Conservation (phyloP, 2,329 filamentous ascomycete species). For the Verticillium nonalfalfae region DNA sequence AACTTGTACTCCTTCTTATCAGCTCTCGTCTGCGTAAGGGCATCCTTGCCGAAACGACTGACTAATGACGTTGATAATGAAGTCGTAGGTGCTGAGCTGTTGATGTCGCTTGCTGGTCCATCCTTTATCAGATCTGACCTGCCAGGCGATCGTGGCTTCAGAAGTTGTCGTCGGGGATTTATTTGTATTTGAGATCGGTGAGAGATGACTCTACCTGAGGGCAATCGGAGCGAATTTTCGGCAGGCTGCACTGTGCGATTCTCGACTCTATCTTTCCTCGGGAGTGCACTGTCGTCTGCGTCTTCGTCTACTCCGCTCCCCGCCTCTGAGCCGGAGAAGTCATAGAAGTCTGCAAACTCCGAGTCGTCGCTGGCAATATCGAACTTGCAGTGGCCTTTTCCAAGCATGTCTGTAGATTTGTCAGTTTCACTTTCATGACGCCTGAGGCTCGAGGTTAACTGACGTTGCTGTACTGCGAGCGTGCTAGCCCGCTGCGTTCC, state of each 20-base stretch:
- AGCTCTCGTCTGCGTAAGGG: slow-evolving; percentile 4
- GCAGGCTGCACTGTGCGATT: slow-evolving; percentile 8
- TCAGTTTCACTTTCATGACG: not conserved
- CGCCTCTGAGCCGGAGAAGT: slow-evolving; percentile 13
- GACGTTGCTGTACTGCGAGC: slow-evolving; percentile 39
- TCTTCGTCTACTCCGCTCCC: slow-evolving; percentile 3
- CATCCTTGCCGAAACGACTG: not conserved
- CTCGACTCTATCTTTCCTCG: not conserved
- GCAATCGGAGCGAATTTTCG: slow-evolving; percentile 22
- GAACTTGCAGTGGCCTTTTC: slow-evolving; percentile 40
- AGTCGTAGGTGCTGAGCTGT: not conserved
- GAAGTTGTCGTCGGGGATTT: not conserved
- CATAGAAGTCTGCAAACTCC: slow-evolving; percentile 35
- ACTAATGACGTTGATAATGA: not conserved
- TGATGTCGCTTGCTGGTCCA: not conserved
- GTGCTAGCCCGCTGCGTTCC: slow-evolving; percentile 32
- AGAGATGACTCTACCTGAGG: slow-evolving; percentile 27
- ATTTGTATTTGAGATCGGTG: slow-evolving; percentile 13
- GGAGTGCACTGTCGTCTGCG: not conserved
- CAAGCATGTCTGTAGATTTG: slow-evolving; percentile 29
- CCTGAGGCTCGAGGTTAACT: not conserved
- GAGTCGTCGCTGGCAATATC: slow-evolving; percentile 25
- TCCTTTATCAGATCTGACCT: not conserved
- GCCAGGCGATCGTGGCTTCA: not conserved
- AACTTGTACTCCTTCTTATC: slow-evolving; percentile 8